A percentile compares a stretch with the other conserved stretches of the same genome.
Conservation (phyloP, 139 green algal species). For the Chlorella sp. region DNA sequence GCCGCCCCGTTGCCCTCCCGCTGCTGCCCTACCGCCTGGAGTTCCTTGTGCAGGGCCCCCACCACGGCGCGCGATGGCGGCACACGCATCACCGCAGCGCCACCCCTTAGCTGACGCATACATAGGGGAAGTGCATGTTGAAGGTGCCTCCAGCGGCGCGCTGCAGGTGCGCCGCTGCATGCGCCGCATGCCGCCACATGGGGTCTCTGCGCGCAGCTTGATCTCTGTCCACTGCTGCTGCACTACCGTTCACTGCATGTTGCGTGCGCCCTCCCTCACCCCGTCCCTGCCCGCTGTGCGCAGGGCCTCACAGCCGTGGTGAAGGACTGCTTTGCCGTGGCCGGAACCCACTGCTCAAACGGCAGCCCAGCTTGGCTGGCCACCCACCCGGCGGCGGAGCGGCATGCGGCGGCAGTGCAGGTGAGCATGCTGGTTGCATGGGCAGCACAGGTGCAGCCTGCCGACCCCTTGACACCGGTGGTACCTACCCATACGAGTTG, state of each 20-base stretch:
- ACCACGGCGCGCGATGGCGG: background rate
- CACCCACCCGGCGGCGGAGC: conserved; percentile 65
- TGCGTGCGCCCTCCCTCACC: too few relatives aligned
- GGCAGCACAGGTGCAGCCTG: too few relatives aligned
- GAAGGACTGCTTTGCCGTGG: conserved; percentile 63
- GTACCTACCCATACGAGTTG: too few relatives aligned
- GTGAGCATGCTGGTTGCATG: background rate
- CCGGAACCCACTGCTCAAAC: conserved; percentile 74
- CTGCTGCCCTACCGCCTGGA: too few relatives aligned
- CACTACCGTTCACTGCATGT: too few relatives aligned
- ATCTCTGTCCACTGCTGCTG: too few relatives aligned
- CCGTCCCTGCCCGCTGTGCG: too few relatives aligned
- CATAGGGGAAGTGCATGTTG: conserved; percentile 17
- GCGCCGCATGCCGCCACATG: too few relatives aligned
- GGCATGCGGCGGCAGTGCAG: conserved; percentile 58
- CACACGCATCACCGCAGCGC: background rate
- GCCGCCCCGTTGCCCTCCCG: too few relatives aligned
- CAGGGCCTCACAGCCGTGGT: conserved; percentile 39
- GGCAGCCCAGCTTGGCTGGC: conserved; percentile 84
- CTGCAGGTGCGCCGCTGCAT: background rate
- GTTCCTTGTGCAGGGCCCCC: too few relatives aligned
- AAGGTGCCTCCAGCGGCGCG: background rate
- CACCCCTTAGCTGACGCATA: background rate
- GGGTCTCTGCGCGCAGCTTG: too few relatives aligned
- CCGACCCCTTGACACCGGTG: too few relatives aligned